Conservation (phyloP, 768 basidiomycete species). For the Hypsizygus marmoreus region DNA sequence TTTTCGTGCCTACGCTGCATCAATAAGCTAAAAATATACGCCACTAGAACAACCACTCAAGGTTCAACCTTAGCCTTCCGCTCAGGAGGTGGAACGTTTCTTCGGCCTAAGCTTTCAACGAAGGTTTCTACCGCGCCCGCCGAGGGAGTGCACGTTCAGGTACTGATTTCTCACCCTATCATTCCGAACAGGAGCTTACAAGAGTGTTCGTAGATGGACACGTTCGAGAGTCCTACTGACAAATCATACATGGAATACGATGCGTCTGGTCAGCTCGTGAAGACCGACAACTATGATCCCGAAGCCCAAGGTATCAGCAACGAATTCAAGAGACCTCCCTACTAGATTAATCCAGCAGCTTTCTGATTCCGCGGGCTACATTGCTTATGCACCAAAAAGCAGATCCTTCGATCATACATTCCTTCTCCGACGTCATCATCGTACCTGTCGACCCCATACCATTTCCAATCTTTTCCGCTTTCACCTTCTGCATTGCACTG, state of each 20-base stretch:
- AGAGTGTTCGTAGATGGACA: constrained; percentile 57
- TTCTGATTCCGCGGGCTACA: no score
- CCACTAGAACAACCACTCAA: constrained; percentile 38
- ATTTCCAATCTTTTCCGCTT: constrained; percentile 1
- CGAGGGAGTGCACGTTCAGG: constrained; percentile 65
- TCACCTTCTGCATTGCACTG: neutral
- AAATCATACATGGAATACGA: constrained; percentile 55
- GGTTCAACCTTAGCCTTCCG: constrained; percentile 66
- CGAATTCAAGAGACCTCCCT: constrained; percentile 66
- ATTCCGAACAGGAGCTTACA: neutral
- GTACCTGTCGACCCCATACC: constrained; percentile 11
- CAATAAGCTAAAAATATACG: neutral
- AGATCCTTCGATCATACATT: constrained; percentile 7
- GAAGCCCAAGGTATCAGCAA: constrained; percentile 59
- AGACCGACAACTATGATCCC: constrained; percentile 50
- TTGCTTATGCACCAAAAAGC: constrained; percentile 2
- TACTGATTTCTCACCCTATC: constrained; percentile 19
- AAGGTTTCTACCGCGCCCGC: constrained; percentile 37
- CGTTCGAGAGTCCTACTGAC: constrained; percentile 52
- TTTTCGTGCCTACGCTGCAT: constrained; percentile 9
- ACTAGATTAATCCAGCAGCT: constrained; percentile 25
- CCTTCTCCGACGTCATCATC: constrained; percentile 1
- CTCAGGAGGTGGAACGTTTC: constrained; percentile 32
- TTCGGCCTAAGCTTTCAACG: constrained; percentile 35
- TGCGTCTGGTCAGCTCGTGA: constrained; percentile 52